Evolutionary conservation across 202 grass and related monocot genomes (phyloP).

Genomic region (Sporobolus alterniflorus): DNA sequence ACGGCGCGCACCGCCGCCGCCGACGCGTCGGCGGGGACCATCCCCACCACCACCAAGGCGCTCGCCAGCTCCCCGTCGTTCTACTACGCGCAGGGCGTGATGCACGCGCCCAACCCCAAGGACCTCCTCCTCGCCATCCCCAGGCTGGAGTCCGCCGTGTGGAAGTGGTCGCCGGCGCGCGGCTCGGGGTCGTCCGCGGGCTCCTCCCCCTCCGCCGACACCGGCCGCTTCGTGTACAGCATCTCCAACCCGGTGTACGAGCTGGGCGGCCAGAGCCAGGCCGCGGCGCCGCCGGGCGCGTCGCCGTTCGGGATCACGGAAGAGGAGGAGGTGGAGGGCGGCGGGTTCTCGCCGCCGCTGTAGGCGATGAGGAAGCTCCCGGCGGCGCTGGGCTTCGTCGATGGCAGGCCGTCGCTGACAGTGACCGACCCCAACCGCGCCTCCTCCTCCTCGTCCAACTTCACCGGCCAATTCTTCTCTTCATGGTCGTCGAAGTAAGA

Average conservation of each 20-base stretch:
- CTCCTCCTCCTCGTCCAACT: slow-evolving; percentile 55
- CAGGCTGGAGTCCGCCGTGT: slow-evolving; percentile 68
- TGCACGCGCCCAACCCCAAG: slow-evolving; percentile 63
- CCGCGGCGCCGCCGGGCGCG: background rate
- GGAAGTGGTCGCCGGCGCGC: slow-evolving; percentile 42
- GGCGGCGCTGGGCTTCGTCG: slow-evolving; percentile 10
- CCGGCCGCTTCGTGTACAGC: slow-evolving; percentile 58
- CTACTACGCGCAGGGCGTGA: slow-evolving; percentile 81
- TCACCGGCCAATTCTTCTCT: slow-evolving; percentile 61
- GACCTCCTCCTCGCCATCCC: slow-evolving; percentile 76
- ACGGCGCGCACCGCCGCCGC: background rate
- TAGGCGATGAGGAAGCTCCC: slow-evolving; percentile 69
- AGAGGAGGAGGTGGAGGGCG: background rate
- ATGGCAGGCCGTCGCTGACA: slow-evolving; percentile 26
- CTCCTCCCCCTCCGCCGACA: slow-evolving; percentile 27
- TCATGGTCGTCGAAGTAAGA: slow-evolving; percentile 55
- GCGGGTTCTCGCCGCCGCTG: slow-evolving; percentile 58
- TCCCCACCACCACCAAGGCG: background rate
- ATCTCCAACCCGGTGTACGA: slow-evolving; percentile 93
- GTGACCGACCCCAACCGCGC: slow-evolving; percentile 57
- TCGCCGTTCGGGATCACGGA: slow-evolving; percentile 55
- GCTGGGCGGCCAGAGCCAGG: background rate
- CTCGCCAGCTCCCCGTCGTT: slow-evolving; percentile 53
- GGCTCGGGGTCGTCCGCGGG: slow-evolving; percentile 18
- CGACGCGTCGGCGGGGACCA: slow-evolving; percentile 18